phyloP scores from a whole-genome alignment of 805 yeast genomes.

The Wickerhamiella lipophila region DNA sequence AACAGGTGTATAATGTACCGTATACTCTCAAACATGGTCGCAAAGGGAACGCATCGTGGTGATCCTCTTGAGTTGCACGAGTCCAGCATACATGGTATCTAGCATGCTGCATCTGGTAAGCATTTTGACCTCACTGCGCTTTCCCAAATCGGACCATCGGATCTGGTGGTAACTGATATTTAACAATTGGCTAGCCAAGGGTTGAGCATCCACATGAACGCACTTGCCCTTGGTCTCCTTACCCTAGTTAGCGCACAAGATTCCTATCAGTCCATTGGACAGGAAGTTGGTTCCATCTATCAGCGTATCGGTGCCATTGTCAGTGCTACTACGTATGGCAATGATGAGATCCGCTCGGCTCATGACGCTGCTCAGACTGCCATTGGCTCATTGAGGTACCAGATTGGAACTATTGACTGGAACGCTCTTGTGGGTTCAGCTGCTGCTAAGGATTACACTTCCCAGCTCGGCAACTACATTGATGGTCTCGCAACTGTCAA shows the following conservation, averaged over 20 bases:
- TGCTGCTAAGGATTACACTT: conserved; percentile 17
- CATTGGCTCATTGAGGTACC: conserved; percentile 13
- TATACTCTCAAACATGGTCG: neutral
- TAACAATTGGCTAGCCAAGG: neutral
- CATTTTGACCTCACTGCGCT: neutral
- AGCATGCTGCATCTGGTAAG: neutral
- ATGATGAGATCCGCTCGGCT: conserved; percentile 11
- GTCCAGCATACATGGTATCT: neutral
- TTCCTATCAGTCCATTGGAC: conserved; percentile 38
- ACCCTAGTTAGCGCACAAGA: conserved; percentile 12
- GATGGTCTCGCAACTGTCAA: conserved; percentile 13
- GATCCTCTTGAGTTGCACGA: neutral
- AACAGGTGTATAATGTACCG: no score
- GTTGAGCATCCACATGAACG: conserved; percentile 2
- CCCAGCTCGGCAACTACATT: conserved; percentile 16
- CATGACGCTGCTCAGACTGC: conserved; percentile 15
- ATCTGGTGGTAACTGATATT: neutral
- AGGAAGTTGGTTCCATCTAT: conserved; percentile 61
- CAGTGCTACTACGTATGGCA: conserved; percentile 12
- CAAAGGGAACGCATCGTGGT: neutral
- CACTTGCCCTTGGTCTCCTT: neutral
- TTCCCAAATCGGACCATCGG: neutral
- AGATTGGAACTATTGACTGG: conserved; percentile 16
- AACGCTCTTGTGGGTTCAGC: conserved; percentile 15
- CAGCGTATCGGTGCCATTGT: conserved; percentile 58